These are phyloP conservation scores for Halenospora varia DNA, from an alignment of 495 filamentous ascomycete species.

Conservation along the genomic window DNA sequence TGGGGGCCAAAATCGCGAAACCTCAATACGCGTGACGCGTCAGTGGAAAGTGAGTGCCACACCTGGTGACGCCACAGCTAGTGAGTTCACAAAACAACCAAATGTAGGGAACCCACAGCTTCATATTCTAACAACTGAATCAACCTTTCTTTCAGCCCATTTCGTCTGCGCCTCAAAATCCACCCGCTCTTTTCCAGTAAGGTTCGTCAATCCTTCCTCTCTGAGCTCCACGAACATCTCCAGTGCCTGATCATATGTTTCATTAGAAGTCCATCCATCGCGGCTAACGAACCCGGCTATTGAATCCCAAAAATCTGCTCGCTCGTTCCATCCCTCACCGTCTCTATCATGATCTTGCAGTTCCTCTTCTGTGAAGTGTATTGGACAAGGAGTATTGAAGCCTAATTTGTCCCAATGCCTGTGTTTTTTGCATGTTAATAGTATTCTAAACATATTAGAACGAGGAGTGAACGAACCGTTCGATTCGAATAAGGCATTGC, in stretches of 20 bases:
- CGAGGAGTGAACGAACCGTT: slow-evolving; percentile 16
- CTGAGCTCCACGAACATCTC: slow-evolving; percentile 23
- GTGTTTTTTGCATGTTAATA: slow-evolving; percentile 6
- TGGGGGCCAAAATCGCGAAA: too few relatives aligned
- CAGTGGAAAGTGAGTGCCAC: too few relatives aligned
- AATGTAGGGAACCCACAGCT: not conserved
- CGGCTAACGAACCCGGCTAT: slow-evolving; percentile 14
- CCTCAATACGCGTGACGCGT: too few relatives aligned
- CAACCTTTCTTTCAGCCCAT: slow-evolving; percentile 22
- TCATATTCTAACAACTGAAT: slow-evolving; percentile 1
- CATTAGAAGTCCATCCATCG: slow-evolving; percentile 23
- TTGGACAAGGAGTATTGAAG: slow-evolving; percentile 23
- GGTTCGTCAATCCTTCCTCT: slow-evolving; percentile 16
- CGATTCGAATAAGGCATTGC: slow-evolving; percentile 24
- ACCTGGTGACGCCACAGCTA: too few relatives aligned
- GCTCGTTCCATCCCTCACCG: slow-evolving; percentile 25
- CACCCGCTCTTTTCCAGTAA: slow-evolving; percentile 16
- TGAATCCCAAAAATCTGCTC: slow-evolving; percentile 23
- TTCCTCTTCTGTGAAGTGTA: slow-evolving; percentile 27
- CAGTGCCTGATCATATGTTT: slow-evolving; percentile 21
- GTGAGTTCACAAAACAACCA: not conserved
- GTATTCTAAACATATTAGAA: not conserved
- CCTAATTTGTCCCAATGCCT: slow-evolving; percentile 14
- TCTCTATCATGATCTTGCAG: slow-evolving; percentile 21
- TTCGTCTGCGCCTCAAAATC: slow-evolving; percentile 21